Conservation (phyloP, 1,284 basidiomycete genomes). For the Polyporus tsugae region DNA sequence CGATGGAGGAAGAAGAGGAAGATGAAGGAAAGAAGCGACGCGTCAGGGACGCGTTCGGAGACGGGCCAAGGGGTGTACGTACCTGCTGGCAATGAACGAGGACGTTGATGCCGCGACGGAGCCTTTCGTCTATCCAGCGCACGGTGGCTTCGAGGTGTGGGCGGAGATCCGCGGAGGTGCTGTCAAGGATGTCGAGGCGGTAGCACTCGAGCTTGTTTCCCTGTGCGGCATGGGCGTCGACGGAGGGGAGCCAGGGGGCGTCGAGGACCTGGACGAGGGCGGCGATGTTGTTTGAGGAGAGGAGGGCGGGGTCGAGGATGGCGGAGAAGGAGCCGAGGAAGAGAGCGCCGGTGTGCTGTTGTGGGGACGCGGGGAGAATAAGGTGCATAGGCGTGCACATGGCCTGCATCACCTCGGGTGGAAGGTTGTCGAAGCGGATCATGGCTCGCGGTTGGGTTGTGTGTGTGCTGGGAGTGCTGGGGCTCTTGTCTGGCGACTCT, state of each 20-base stretch:
- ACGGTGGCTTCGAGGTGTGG: slow-evolving; percentile 65
- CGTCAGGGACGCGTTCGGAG: neutral
- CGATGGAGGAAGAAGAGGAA: neutral
- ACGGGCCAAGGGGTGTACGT: slow-evolving; percentile 43
- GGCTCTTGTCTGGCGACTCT: neutral
- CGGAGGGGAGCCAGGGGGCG: slow-evolving; percentile 69
- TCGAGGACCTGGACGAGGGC: slow-evolving; percentile 77
- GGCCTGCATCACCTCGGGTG: slow-evolving; percentile 77
- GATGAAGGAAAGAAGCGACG: neutral
- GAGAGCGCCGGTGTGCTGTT: slow-evolving; percentile 44
- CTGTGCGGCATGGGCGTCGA: slow-evolving; percentile 49
- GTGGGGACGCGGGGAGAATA: slow-evolving; percentile 53
- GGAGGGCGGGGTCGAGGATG: slow-evolving; percentile 46
- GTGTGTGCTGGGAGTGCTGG: neutral
- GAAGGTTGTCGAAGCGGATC: slow-evolving; percentile 76
- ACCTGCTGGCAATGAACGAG: slow-evolving; percentile 77
- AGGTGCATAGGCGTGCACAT: slow-evolving; percentile 85
- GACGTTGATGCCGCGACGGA: slow-evolving; percentile 59
- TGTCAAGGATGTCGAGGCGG: slow-evolving; percentile 71
- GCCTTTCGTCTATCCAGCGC: slow-evolving; percentile 59
- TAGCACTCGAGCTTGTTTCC: slow-evolving; percentile 64
- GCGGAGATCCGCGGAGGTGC: slow-evolving; percentile 57
- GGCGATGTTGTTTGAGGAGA: slow-evolving; percentile 55
- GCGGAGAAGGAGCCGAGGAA: slow-evolving; percentile 50
- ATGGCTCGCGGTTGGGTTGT: slow-evolving; percentile 45